Conservation (phyloP, 148 eudicot species). For the Cornus florida region DNA sequence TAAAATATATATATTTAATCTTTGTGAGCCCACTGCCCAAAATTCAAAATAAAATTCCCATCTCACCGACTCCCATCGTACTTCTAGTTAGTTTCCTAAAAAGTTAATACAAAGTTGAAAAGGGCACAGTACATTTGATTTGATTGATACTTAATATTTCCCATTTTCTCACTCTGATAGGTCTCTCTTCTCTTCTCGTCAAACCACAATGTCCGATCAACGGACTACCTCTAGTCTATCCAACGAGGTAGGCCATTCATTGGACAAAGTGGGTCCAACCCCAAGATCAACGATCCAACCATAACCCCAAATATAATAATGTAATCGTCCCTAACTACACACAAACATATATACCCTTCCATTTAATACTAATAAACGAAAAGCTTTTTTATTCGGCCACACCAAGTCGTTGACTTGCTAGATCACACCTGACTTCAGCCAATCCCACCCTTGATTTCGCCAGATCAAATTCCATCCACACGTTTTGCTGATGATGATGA, state of each 20-base stretch:
- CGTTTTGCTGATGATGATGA: slow-evolving; percentile 85
- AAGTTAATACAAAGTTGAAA: no score
- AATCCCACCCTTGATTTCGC: slow-evolving; percentile 71
- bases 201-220: slow-evolving; percentile 14
- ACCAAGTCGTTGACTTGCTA: slow-evolving; percentile 67
- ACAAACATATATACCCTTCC: not conserved
- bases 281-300: not conserved
- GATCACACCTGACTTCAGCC: slow-evolving; percentile 75
- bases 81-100: no score
- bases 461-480: slow-evolving; percentile 95
- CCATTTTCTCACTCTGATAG: no score
- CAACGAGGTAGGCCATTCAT: slow-evolving; percentile 6
- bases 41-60: no score
- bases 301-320: not conserved
- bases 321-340: not conserved
- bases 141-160: no score
- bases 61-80: no score
- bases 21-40: no score
- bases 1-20: no score
- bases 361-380: no score
- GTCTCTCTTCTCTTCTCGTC: not conserved
- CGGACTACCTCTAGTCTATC: slow-evolving; percentile 13
- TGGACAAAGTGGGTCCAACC: slow-evolving; percentile 6
- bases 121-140: no score
- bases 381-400: slow-evolving; percentile 19